A percentile compares a stretch with the other conserved stretches of the same genome.
phyloP scores from a whole-genome alignment of 495 filamentous ascomycete species.

The Annulohypoxylon nitens region DNA sequence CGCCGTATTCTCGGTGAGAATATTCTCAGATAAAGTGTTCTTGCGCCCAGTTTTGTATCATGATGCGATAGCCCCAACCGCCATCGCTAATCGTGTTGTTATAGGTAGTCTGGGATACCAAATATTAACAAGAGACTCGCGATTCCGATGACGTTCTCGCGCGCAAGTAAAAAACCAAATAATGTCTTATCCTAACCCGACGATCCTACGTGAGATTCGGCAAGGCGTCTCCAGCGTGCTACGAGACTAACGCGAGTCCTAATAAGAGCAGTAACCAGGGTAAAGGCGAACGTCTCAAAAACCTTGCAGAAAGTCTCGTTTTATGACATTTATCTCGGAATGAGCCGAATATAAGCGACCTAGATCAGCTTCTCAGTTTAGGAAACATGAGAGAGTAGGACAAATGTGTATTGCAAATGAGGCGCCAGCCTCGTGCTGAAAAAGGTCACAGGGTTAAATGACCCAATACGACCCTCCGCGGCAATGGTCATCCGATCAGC shows the following conservation, averaged over 20 bases:
- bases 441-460: constrained; percentile 28
- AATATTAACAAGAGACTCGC: background rate
- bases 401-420: background rate
- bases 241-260: constrained; percentile 9
- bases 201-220: constrained; percentile 22
- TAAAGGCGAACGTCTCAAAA: background rate
- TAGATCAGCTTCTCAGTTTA: background rate
- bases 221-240: background rate
- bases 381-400: background rate
- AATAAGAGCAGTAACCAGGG: constrained; percentile 2
- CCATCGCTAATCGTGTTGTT: background rate
- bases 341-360: constrained; percentile 6
- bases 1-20: background rate
- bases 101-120: background rate
- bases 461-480: constrained; percentile 15
- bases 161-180: background rate
- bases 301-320: background rate
- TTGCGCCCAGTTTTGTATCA: background rate
- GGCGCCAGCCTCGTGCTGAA: constrained; percentile 27
- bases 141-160: background rate
- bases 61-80: background rate
- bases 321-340: background rate
- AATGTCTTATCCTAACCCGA: background rate
- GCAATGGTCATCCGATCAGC: constrained; percentile 27
- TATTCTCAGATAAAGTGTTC: background rate